Evolutionary conservation across 176 grass and related monocot genomes (phyloP), one percentile per base, ranked within the genome.

Genomic region (Dendrocalamus sinicus): DNA sequence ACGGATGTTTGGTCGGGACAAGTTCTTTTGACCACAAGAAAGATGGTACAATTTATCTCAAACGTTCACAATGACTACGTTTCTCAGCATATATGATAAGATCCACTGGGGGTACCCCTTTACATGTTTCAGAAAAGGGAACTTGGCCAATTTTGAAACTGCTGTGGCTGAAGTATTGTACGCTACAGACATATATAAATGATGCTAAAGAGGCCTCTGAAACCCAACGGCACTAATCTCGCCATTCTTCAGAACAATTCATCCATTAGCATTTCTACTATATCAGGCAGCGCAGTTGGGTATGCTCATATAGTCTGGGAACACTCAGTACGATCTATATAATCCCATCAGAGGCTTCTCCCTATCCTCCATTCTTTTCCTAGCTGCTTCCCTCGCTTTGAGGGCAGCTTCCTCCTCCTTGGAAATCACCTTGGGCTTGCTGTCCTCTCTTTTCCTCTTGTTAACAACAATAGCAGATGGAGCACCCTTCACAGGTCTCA

Each of bases 281-380:
- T 5, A 62, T 74, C 77, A 66, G 16, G 17, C 41, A 39, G 62
- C 37, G 16, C 47, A 45, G 73, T 30, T 16, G 59, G 59, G 70
- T 4, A 16, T 4, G n/a, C 32, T 13, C 73, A 14, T 15, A 46
- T 0, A 83, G 59, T 61, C 14, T 28, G 17, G 41, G 19, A 47
- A 7, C 58, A 70, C 6, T 90, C 24, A 92, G 28, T 91, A 95
- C 0, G 86, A 84, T 74, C 63, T 90, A 47, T 96, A 90, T 37
- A 98, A 81, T 77, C 96, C 96, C 96, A 96, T 81, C 9, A 98
- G 80, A 15, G 92, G 90, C 69, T 94, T 94, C 78, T 99, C 96
- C 89, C 96, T 88, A 22, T 94, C 90, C 76, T 99, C 96, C 32
- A 94, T 76, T 73, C 96, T 91, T 78, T 91, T 96, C 46, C 86